phyloP scores from a whole-genome alignment of 352 stramenopile genomes.

The Paralagenidium karlingii region DNA sequence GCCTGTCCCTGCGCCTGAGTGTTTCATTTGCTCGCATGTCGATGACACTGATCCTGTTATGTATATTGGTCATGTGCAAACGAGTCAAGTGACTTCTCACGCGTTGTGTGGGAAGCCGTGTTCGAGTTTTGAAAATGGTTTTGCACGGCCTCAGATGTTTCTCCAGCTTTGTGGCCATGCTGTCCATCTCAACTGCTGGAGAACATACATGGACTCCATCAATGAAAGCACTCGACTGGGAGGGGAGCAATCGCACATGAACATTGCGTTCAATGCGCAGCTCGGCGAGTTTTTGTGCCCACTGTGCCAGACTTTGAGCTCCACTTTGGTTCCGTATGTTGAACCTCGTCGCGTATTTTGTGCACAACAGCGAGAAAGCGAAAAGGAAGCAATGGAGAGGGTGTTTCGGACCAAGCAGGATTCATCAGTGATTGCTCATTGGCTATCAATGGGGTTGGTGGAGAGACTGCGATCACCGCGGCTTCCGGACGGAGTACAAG shows the following conservation, averaged over 20 bases:
- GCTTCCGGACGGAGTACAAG: no score
- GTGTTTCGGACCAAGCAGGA: conserved; percentile 69
- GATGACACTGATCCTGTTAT: conserved; percentile 74
- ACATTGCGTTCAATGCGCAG: conserved; percentile 76
- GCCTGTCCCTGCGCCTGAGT: conserved; percentile 32
- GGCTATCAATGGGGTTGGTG: conserved; percentile 38
- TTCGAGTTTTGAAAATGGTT: no score
- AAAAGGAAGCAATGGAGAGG: conserved; percentile 45
- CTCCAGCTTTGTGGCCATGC: conserved; percentile 83
- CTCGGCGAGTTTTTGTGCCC: conserved; percentile 85
- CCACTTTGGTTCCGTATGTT: conserved; percentile 80
- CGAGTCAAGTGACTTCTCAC: conserved; percentile 44
- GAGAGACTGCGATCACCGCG: conserved; percentile 13
- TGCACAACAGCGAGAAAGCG: conserved; percentile 30
- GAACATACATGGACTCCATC: conserved; percentile 84
- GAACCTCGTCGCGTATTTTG: conserved; percentile 37
- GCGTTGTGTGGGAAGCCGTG: conserved; percentile 12
- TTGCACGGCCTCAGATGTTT: no score
- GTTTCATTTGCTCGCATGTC: conserved; percentile 78
- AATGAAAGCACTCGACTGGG: conserved; percentile 58
- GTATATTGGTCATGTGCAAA: conserved; percentile 76
- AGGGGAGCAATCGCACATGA: conserved; percentile 37
- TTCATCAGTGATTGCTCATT: conserved; percentile 41
- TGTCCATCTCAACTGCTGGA: conserved; percentile 81
- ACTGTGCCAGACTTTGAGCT: conserved; percentile 84